Base-by-base conservation (phyloP, 345 rosid species). In the Reutealis trisperma region DNA sequence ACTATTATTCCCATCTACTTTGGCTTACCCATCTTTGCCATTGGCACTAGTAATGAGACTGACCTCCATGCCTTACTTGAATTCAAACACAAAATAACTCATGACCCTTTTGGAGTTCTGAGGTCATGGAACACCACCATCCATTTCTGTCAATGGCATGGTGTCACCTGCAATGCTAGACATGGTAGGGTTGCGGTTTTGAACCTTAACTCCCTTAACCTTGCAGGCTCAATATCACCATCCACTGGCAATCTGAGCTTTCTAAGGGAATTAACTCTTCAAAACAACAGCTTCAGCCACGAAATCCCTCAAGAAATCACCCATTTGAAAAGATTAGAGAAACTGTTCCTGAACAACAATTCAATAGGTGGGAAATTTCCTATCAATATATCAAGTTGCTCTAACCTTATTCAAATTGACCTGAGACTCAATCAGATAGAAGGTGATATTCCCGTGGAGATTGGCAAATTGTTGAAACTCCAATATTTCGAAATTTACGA, bases 71-170 rank as follows among this genome's bases (percentile, higher is more conserved):
- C 72, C 51, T 55, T 67, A 24, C 65, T 75, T 5, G 72, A 66
- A 16, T 54, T 75, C 42, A 75, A 54, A 47, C 5, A 52, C 12
- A 52, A 51, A 55, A 41, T 75, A 44, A 54, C 55, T 9, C 22
- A 34, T 10, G 54, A 65, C 41, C 71, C 72, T 8, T 75, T 41
- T 16, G n/a, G 25, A 13, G 37, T 57, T 30, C 6, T 75, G 16
- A 65, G 22, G 12, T 67, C 72, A 55, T 75, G 65, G 78, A 75
- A 75, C n/a, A 41, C 24, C 22, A 52, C 78, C 10, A 14, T 30
- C 16, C 81, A 65, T 15, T 78, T 72, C 11, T 78, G 81, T 59
- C 64, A 65, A 30, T 72, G 72, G 72, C 44, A 66, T 2, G 81
- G 72, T 2, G 51, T 77, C 22, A 30, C 34, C 10, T 63, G 76